These are phyloP conservation scores for Lithocarpus polystachyus DNA, from an alignment of 306 rosid species.

Conservation along the genomic window DNA sequence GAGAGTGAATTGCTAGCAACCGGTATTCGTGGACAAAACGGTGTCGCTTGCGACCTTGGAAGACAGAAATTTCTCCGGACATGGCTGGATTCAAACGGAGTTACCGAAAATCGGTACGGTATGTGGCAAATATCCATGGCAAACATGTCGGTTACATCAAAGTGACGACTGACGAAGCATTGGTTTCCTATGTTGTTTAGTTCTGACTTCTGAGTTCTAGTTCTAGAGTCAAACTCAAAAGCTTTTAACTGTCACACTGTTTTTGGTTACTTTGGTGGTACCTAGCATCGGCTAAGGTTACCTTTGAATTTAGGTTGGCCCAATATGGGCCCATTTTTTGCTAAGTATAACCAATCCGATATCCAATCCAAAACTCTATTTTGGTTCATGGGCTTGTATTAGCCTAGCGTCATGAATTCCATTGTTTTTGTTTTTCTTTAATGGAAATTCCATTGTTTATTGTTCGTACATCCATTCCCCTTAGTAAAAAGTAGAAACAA, in stretches of 20 bases:
- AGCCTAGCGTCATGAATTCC: too few species aligned
- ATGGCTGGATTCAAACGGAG: constrained; percentile 9
- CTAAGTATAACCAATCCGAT: too few species aligned
- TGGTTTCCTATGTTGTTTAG: neutral
- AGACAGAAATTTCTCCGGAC: constrained; percentile 6
- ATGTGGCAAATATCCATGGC: constrained; percentile 27
- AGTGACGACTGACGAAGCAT: neutral
- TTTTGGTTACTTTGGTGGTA: too few species aligned
- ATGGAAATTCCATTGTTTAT: too few species aligned
- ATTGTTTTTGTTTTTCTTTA: too few species aligned
- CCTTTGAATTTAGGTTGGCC: neutral
- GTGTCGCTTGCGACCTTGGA: constrained; percentile 9
- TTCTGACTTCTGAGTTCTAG: too few species aligned
- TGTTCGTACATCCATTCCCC: too few species aligned
- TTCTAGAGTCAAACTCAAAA: neutral
- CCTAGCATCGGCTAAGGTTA: neutral
- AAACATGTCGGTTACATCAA: neutral
- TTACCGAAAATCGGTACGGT: constrained; percentile 1
- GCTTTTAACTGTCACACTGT: neutral
- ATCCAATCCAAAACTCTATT: too few species aligned
- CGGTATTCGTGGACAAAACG: neutral
- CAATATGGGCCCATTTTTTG: neutral
- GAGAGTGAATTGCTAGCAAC: neutral
- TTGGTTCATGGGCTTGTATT: too few species aligned
- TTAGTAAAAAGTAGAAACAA: too few species aligned